Evolutionary conservation across 495 filamentous ascomycete genomes (phyloP).

Genomic region (Durotheca rogersii): DNA sequence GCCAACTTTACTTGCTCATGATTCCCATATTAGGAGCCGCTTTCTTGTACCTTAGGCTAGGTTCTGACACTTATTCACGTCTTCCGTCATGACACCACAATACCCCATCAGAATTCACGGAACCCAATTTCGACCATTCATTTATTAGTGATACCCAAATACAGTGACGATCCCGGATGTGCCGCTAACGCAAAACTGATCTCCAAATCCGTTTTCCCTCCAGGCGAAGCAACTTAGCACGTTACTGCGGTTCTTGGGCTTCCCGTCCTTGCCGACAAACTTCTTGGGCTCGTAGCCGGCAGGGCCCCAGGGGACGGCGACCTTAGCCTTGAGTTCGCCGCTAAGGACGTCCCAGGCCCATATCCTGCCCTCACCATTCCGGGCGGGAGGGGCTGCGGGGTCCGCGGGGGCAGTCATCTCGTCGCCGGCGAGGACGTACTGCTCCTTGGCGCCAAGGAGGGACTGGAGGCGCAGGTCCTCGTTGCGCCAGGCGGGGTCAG

Average conservation of each 20-base stretch:
- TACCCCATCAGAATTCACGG: not conserved
- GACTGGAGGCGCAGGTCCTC: slow-evolving; percentile 70
- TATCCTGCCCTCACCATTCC: slow-evolving; percentile 58
- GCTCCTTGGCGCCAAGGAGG: slow-evolving; percentile 70
- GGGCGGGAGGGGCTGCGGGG: no score
- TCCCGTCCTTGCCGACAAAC: slow-evolving; percentile 51
- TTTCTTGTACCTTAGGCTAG: no score
- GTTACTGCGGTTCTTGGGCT: slow-evolving; percentile 53
- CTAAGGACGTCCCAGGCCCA: slow-evolving; percentile 90
- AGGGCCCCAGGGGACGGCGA: slow-evolving; percentile 62
- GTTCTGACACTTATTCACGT: no score
- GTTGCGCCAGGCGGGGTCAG: slow-evolving; percentile 61
- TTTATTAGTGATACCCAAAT: slow-evolving; percentile 45
- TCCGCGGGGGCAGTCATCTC: slow-evolving; percentile 53
- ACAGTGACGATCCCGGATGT: slow-evolving; percentile 57
- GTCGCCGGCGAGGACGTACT: slow-evolving; percentile 78
- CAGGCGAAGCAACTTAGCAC: slow-evolving; percentile 66
- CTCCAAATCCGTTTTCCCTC: slow-evolving; percentile 65
- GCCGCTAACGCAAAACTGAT: slow-evolving; percentile 57
- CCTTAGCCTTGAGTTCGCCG: slow-evolving; percentile 62
- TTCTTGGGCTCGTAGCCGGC: slow-evolving; percentile 53
- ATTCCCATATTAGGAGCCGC: no score
- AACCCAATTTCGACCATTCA: no score
- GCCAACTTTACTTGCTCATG: slow-evolving; percentile 8
- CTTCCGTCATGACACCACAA: slow-evolving; percentile 5